These are phyloP conservation scores for Esteya vermicola DNA, from an alignment of 2,329 filamentous ascomycete genomes.

Conservation along the genomic window DNA sequence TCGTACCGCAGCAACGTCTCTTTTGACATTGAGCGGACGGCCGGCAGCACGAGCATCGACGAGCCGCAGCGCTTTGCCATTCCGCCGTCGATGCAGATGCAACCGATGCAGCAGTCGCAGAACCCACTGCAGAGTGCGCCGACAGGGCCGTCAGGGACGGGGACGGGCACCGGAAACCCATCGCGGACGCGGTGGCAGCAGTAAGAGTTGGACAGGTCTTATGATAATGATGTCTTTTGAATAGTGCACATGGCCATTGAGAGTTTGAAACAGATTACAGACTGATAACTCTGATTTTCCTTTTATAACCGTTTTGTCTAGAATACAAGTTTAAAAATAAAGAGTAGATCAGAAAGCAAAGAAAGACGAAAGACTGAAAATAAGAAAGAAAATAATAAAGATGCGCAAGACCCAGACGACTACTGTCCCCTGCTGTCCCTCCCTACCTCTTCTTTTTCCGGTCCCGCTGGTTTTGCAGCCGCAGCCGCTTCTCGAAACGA, in stretches of 20 bases:
- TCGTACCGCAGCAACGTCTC: conserved; percentile 16
- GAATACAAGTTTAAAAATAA: too few species aligned
- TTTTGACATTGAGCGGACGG: conserved; percentile 27
- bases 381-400: too few species aligned
- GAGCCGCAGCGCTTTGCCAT: conserved; percentile 2
- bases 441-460: conserved; percentile 21
- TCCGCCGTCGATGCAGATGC: neutral
- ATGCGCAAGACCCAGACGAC: too few species aligned
- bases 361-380: too few species aligned
- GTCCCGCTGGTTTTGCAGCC: conserved; percentile 33
- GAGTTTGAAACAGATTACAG: too few species aligned
- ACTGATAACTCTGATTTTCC: too few species aligned
- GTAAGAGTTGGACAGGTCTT: neutral
- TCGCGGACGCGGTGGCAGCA: neutral
- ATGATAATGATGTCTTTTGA: neutral
- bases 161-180: neutral
- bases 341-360: too few species aligned
- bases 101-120: conserved; percentile 1
- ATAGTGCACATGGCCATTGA: neutral
- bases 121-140: neutral
- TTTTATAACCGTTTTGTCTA: too few species aligned
- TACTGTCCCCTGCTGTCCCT: too few species aligned
- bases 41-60: neutral
- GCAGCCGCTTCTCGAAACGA: conserved; percentile 56
- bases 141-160: neutral